Conservation (phyloP, 495 filamentous ascomycete genomes). For the Schizothecium vesticola region DNA sequence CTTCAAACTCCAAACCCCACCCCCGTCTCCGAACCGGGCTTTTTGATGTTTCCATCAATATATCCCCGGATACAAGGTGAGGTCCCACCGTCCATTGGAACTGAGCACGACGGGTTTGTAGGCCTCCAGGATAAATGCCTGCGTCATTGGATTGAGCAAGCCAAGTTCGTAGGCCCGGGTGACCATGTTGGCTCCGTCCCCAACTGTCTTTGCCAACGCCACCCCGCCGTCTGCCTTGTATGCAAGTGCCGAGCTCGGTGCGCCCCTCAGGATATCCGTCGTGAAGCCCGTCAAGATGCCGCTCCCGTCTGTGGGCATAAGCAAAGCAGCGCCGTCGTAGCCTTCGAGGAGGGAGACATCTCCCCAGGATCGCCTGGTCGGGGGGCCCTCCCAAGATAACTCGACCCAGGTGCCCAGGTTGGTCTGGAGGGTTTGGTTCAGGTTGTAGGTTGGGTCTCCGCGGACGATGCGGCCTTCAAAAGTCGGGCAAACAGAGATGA, state of each 20-base stretch:
- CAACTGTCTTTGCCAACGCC: conserved; percentile 31
- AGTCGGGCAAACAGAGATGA: conserved; percentile 19
- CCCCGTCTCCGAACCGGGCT: background rate
- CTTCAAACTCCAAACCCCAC: background rate
- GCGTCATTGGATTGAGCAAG: conserved; percentile 7
- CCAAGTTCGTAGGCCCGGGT: conserved; percentile 27
- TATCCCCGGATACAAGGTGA: conserved; percentile 15
- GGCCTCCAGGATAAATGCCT: conserved; percentile 14
- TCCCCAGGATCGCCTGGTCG: conserved; percentile 29
- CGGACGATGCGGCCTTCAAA: conserved; percentile 22
- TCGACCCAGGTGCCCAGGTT: conserved; percentile 30
- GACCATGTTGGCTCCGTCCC: conserved; percentile 29
- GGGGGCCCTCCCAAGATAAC: conserved; percentile 25
- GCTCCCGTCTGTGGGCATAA: conserved; percentile 31
- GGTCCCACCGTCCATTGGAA: conserved; percentile 16
- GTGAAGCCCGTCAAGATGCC: conserved; percentile 25
- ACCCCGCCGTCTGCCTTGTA: conserved; percentile 26
- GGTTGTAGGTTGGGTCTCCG: conserved; percentile 13
- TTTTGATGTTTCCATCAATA: conserved; percentile 4
- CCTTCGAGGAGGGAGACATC: conserved; percentile 38
- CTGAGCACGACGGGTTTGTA: conserved; percentile 15
- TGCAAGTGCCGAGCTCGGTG: conserved; percentile 25
- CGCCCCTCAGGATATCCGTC: conserved; percentile 25
- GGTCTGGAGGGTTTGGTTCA: conserved; percentile 13
- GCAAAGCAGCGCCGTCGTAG: conserved; percentile 36